Evolutionary conservation across 768 basidiomycete genomes (phyloP), one percentile per base, ranked within the genome.

Genomic region (Mycena sanguinolenta): DNA sequence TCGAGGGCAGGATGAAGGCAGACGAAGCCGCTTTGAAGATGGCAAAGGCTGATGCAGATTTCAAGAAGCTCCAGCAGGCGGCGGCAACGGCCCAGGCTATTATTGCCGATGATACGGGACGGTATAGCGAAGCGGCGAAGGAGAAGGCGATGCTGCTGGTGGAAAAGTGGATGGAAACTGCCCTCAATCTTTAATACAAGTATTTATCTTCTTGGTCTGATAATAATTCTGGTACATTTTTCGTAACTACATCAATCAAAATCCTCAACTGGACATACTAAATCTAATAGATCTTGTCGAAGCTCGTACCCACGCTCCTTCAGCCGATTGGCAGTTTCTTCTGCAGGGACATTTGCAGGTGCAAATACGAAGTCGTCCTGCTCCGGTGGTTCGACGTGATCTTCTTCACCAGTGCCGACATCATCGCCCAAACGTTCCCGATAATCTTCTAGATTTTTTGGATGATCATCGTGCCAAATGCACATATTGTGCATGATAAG

Each of bases 401-500:
- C 50, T 49, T 63, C 61, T 32, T 50, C 61, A 53, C 34, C 39
- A 52, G 49, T 36, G n/a, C n/a, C n/a, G n/a, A n/a, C n/a, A 63
- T 53, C 50, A 28, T 63, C 38, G 19, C 61, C 61, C 8, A 63
- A 39, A 63, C 53, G 49, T 27, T 52, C 49, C 28, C 61, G 61
- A 53, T 63, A 63, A 25, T 63, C 49, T 49, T 63, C 61, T 36
- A 63, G 50, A n/a, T 63, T 34, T 63, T 53, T 63, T 14, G 61
- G 49, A 36, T 63, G 61, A 63, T 63, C 61, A 13, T 16, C 50
- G 36, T 61, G 42, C 30, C 52, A 25, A 50, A 63, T 32, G 53
- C 61, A 63, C 61, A 63, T 63, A 23, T 63, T 63, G 36, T 63
- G 61, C 50, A 63, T 50, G 36, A 63, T 63, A 36, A 63, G 61